Conservation (phyloP, 495 filamentous ascomycete species). For the Hyaloscypha finlandica region DNA sequence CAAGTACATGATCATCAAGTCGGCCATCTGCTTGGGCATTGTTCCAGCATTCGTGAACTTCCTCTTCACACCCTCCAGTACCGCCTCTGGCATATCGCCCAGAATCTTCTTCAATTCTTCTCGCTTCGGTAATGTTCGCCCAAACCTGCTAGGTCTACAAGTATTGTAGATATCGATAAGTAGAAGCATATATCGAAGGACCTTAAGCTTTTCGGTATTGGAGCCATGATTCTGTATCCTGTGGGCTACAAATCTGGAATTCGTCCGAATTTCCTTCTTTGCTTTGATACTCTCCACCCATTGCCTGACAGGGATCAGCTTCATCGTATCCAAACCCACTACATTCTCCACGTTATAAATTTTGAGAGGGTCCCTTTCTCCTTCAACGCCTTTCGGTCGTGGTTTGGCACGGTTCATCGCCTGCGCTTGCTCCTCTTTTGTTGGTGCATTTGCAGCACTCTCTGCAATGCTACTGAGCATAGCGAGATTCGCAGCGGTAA, state of each 20-base stretch:
- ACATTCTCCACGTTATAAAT: constrained; percentile 76
- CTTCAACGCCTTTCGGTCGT: constrained; percentile 72
- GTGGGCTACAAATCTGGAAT: constrained; percentile 65
- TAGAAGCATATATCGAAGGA: constrained; percentile 65
- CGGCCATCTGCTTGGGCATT: constrained; percentile 63
- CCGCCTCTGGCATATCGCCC: constrained; percentile 55
- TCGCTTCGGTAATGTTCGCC: constrained; percentile 40
- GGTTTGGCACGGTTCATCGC: constrained; percentile 72
- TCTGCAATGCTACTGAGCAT: constrained; percentile 65
- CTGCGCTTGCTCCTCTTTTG: constrained; percentile 63
- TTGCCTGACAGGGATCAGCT: constrained; percentile 65
- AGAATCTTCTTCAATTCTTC: constrained; percentile 52
- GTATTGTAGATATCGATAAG: constrained; percentile 61
- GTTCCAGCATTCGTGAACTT: constrained; percentile 65
- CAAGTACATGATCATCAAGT: constrained; percentile 67
- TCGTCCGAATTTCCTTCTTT: constrained; percentile 55
- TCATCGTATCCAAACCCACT: constrained; percentile 61
- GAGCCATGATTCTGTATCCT: constrained; percentile 58
- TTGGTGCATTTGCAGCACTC: constrained; percentile 56
- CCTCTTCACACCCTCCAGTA: constrained; percentile 67
- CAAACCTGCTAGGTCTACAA: constrained; percentile 39
- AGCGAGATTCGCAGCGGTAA: constrained; percentile 59
- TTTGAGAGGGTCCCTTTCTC: constrained; percentile 71
- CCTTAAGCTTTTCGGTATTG: constrained; percentile 55
- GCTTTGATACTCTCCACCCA: constrained; percentile 70